Percentiles rank a stretch among this genome's conserved stretches.
These are phyloP conservation scores for Aspergillus homomorphus DNA, from an alignment of 495 filamentous ascomycete genomes.

Conservation along the genomic window DNA sequence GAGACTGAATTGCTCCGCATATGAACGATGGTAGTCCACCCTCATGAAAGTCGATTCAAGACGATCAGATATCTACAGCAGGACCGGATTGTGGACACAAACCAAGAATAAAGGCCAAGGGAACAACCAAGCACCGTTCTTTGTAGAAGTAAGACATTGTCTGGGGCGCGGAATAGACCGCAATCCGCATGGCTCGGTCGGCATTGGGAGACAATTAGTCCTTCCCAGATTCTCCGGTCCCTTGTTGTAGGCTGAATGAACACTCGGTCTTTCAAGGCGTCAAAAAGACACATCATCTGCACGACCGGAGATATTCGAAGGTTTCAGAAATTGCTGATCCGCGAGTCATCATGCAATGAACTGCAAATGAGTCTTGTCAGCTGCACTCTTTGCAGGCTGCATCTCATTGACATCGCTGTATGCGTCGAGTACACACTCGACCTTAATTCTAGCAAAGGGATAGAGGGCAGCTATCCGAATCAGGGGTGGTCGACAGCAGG, in stretches of 20 bases:
- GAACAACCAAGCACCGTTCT: no score
- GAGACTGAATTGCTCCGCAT: neutral
- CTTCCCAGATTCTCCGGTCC: neutral
- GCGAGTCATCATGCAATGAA: neutral
- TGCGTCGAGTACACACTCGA: neutral
- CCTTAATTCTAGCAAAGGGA: neutral
- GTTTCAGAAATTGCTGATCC: neutral
- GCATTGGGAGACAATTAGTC: neutral
- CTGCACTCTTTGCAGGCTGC: neutral
- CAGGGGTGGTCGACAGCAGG: neutral
- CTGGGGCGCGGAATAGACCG: neutral
- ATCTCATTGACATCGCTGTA: neutral
- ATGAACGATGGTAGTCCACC: no score
- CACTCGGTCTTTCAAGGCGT: neutral
- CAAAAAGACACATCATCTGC: neutral
- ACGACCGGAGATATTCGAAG: neutral
- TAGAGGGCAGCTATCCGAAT: neutral
- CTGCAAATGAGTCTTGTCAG: neutral
- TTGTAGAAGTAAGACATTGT: neutral
- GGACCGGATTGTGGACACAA: neutral
- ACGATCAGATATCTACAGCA: neutral
- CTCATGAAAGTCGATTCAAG: neutral
- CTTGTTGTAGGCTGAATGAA: conserved; percentile 3
- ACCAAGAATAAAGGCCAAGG: neutral
- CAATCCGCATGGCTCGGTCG: neutral